Evolutionary conservation across 768 basidiomycete genomes (phyloP).

Genomic region (Rhodotorula sphaerocarpa): DNA sequence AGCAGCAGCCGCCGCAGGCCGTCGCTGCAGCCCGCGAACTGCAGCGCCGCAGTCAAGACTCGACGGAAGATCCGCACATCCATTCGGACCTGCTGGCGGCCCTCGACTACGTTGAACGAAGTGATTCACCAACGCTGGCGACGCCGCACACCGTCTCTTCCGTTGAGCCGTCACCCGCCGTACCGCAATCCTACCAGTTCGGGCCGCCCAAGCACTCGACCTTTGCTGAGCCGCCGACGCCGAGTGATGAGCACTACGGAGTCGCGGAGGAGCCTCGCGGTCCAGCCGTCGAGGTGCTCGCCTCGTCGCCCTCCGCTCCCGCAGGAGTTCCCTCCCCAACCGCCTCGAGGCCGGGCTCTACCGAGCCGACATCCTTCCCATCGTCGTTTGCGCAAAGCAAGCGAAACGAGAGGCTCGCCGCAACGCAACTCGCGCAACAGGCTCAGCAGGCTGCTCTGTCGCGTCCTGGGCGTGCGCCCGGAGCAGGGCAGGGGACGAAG

Average conservation of each 20-base stretch:
- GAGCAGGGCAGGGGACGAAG: slow-evolving; percentile 47
- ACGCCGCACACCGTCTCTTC: slow-evolving; percentile 17
- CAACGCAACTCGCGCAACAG: slow-evolving; percentile 67
- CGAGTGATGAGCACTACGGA: slow-evolving; percentile 16
- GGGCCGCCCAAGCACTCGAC: slow-evolving; percentile 19
- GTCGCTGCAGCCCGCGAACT: not conserved
- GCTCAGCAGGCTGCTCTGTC: slow-evolving; percentile 57
- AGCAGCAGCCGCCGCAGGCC: not conserved
- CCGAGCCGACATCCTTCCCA: slow-evolving; percentile 50
- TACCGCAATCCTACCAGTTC: not conserved
- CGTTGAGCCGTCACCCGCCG: slow-evolving; percentile 11
- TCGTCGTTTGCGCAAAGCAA: slow-evolving; percentile 84
- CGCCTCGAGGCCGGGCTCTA: too few species aligned
- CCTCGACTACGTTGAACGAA: slow-evolving; percentile 26
- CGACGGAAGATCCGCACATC: slow-evolving; percentile 16
- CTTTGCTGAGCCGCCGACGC: slow-evolving; percentile 2
- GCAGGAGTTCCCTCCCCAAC: too few species aligned
- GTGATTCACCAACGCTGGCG: slow-evolving; percentile 2
- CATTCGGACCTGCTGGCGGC: slow-evolving; percentile 33
- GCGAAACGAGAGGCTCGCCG: slow-evolving; percentile 72
- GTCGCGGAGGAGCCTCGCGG: slow-evolving; percentile 9
- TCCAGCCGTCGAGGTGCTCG: not conserved
- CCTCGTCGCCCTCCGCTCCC: too few species aligned
- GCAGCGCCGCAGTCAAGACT: not conserved
- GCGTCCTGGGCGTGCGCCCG: slow-evolving; percentile 48